Evolutionary conservation across 768 basidiomycete genomes (phyloP).

Genomic region (Lentinus tigrinus): DNA sequence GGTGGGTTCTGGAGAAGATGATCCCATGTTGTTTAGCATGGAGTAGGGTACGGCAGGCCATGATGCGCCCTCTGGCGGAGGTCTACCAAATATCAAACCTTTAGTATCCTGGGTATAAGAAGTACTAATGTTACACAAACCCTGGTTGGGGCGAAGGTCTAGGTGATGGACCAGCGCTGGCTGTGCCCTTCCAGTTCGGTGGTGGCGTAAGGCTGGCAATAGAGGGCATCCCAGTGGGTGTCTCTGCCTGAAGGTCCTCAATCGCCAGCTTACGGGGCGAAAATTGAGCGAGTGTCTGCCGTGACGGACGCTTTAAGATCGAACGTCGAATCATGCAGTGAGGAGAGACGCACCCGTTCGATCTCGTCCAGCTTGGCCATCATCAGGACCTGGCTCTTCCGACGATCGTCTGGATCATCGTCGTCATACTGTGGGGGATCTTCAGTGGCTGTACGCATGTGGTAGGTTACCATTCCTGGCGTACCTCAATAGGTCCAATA

Average conservation of each 20-base stretch:
- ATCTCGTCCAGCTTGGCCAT: constrained; percentile 77
- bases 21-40: constrained; percentile 26
- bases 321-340: not conserved
- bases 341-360: constrained; percentile 52
- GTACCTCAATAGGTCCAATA: constrained; percentile 39
- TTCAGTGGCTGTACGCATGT: constrained; percentile 17
- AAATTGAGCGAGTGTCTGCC: constrained; percentile 25
- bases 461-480: constrained; percentile 1
- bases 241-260: constrained; percentile 21
- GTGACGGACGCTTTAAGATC: not conserved
- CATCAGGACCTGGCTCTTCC: constrained; percentile 75
- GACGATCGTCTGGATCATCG: constrained; percentile 69
- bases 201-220: constrained; percentile 17
- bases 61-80: constrained; percentile 17
- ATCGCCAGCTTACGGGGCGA: constrained; percentile 24
- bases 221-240: constrained; percentile 18
- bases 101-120: constrained; percentile 6
- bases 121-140: constrained; percentile 8
- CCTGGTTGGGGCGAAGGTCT: constrained; percentile 16
- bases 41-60: constrained; percentile 50
- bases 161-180: constrained; percentile 2
- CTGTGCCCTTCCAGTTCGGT: constrained; percentile 8
- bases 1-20: constrained; percentile 29
- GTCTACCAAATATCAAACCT: constrained; percentile 11
- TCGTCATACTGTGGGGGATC: constrained; percentile 53